Conservation (phyloP, 768 basidiomycete genomes). For the Auriscalpium orientale region DNA sequence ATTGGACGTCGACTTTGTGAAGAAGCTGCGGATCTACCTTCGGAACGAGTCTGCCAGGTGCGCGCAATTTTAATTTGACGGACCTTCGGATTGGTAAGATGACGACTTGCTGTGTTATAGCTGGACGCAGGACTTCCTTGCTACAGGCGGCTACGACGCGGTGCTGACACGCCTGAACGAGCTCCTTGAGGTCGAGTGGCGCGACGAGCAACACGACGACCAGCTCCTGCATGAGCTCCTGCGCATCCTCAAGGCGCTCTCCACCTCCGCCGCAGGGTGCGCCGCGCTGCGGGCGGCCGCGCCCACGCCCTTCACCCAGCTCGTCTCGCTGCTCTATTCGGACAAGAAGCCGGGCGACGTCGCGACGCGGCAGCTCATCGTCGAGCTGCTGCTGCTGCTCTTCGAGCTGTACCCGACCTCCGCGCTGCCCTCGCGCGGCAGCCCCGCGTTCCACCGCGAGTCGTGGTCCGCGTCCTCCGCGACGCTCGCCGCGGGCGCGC, state of each 20-base stretch:
- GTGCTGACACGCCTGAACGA: slow-evolving; percentile 82
- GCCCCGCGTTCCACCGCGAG: slow-evolving; percentile 8
- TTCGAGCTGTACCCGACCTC: slow-evolving; percentile 84
- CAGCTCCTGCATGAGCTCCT: slow-evolving; percentile 87
- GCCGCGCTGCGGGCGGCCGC: slow-evolving; percentile 84
- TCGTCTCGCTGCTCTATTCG: slow-evolving; percentile 82
- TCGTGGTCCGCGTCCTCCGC: slow-evolving; percentile 18
- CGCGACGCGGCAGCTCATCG: slow-evolving; percentile 80
- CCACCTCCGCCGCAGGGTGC: slow-evolving; percentile 84
- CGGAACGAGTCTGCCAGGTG: slow-evolving; percentile 89
- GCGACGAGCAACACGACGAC: slow-evolving; percentile 98
- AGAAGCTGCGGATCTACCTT: slow-evolving; percentile 79
- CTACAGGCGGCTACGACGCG: slow-evolving; percentile 77
- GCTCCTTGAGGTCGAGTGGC: slow-evolving; percentile 93
- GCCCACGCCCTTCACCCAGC: slow-evolving; percentile 80
- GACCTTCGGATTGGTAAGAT: background rate
- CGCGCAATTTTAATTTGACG: slow-evolving; percentile 12
- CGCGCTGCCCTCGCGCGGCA: slow-evolving; percentile 49
- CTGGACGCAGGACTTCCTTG: slow-evolving; percentile 86
- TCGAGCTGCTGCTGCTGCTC: slow-evolving; percentile 78
- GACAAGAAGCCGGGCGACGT: slow-evolving; percentile 98
- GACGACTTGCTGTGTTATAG: slow-evolving; percentile 30
- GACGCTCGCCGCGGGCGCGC: background rate
- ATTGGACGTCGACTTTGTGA: slow-evolving; percentile 82
- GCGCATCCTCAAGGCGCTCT: slow-evolving; percentile 89